Conservation (phyloP, 1,139 yeast species). For the Suhomyces ambrosiae region DNA sequence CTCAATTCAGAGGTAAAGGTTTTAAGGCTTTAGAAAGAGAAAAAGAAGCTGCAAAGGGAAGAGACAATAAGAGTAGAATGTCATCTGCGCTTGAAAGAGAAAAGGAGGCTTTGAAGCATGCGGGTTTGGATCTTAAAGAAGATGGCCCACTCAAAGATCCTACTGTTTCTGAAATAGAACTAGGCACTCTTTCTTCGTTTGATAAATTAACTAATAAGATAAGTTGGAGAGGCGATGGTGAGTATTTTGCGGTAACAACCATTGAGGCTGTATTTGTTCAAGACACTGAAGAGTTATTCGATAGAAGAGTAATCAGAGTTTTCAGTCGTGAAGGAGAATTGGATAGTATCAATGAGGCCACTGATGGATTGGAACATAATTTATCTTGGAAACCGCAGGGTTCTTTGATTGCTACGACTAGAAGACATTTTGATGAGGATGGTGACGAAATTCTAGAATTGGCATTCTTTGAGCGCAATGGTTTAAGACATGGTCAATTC, state of each 20-base stretch:
- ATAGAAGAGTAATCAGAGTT: slow-evolving; percentile 81
- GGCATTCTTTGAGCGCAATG: slow-evolving; percentile 90
- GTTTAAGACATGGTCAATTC: slow-evolving; percentile 88
- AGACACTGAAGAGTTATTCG: slow-evolving; percentile 42
- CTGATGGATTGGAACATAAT: slow-evolving; percentile 72
- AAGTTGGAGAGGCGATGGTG: slow-evolving; percentile 97
- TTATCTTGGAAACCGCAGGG: slow-evolving; percentile 94
- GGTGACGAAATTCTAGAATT: slow-evolving; percentile 54
- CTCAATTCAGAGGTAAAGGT: slow-evolving; percentile 95
- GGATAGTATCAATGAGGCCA: slow-evolving; percentile 88
- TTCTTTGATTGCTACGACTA: slow-evolving; percentile 79
- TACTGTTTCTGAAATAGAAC: slow-evolving; percentile 77
- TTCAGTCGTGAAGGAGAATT: slow-evolving; percentile 77
- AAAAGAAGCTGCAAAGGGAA: slow-evolving; percentile 46
- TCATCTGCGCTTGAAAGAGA: slow-evolving; percentile 79
- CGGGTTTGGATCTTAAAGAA: slow-evolving; percentile 63
- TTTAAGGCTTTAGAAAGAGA: slow-evolving; percentile 80
- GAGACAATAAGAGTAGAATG: slow-evolving; percentile 76
- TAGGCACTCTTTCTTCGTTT: slow-evolving; percentile 60
- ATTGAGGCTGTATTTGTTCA: slow-evolving; percentile 54
- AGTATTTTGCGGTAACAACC: slow-evolving; percentile 69
- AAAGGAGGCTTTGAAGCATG: slow-evolving; percentile 56
- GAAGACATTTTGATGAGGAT: slow-evolving; percentile 55
- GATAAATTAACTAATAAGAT: slow-evolving; percentile 52
- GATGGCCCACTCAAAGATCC: slow-evolving; percentile 78